These are phyloP conservation scores for Cladobotryum protrusum DNA, from an alignment of 2,329 filamentous ascomycete genomes.

Conservation along the genomic window DNA sequence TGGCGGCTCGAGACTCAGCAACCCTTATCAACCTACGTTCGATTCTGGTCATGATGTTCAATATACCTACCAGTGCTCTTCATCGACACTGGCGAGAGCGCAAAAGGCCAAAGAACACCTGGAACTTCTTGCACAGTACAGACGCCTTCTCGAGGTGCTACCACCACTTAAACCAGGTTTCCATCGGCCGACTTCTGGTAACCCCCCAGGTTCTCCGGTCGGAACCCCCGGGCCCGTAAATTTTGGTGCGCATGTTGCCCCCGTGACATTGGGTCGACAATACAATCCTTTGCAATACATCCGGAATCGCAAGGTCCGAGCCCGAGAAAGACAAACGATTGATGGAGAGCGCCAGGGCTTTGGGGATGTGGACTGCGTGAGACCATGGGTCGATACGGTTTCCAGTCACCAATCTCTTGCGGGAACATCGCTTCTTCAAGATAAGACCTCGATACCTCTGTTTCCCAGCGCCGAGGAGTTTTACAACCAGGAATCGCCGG, in stretches of 20 bases:
- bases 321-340: constrained; percentile 67
- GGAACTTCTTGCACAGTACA: constrained; percentile 79
- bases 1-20: constrained; percentile 33
- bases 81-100: constrained; percentile 72
- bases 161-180: constrained; percentile 58
- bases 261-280: constrained; percentile 51
- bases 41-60: constrained; percentile 36
- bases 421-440: constrained; percentile 19
- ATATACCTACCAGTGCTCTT: constrained; percentile 64
- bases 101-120: constrained; percentile 81
- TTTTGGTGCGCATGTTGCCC: constrained; percentile 23
- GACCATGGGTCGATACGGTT: constrained; percentile 70
- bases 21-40: constrained; percentile 42
- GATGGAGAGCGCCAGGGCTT: constrained; percentile 73
- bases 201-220: constrained; percentile 36
- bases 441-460: constrained; percentile 31
- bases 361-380: constrained; percentile 63
- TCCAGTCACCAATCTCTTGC: constrained; percentile 27
- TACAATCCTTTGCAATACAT: constrained; percentile 95
- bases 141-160: constrained; percentile 70
- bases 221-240: constrained; percentile 23
- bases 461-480: constrained; percentile 43
- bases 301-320: constrained; percentile 79
- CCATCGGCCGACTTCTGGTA: constrained; percentile 34
- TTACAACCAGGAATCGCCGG: constrained; percentile 36